A percentile compares a stretch with the other conserved stretches of the same genome.
Conservation (phyloP, 2,329 filamentous ascomycete species). For the Tolypocladium inflatum region DNA sequence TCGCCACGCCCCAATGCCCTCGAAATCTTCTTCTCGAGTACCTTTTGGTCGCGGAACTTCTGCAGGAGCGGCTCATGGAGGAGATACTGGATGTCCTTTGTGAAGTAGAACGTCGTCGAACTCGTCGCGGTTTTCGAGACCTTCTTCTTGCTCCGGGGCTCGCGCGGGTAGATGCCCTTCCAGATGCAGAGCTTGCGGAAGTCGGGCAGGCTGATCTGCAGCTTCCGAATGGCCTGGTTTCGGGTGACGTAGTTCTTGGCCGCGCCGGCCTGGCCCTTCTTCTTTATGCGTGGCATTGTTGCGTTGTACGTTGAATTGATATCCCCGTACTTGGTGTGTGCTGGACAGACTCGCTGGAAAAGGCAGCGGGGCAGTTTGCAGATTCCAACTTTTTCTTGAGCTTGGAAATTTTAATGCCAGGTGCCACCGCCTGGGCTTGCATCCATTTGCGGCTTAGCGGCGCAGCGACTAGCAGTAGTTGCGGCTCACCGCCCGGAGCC, state of each 20-base stretch:
- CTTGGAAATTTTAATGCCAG: slow-evolving; percentile 24
- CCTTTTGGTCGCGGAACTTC: slow-evolving; percentile 96
- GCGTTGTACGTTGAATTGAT: slow-evolving; percentile 6
- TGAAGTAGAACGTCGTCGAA: slow-evolving; percentile 83
- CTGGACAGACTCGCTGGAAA: slow-evolving; percentile 9
- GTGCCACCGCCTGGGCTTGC: slow-evolving; percentile 14
- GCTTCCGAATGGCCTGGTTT: slow-evolving; percentile 93
- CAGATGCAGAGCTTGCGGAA: slow-evolving; percentile 98
- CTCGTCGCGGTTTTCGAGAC: slow-evolving; percentile 82
- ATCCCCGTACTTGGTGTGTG: slow-evolving; percentile 6
- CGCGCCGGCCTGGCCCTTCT: slow-evolving; percentile 84
- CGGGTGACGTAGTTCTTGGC: slow-evolving; percentile 98
- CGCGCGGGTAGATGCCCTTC: slow-evolving; percentile 97
- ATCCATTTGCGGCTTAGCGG: slow-evolving; percentile 7
- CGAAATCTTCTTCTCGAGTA: slow-evolving; percentile 94
- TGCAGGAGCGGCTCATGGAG: slow-evolving; percentile 89
- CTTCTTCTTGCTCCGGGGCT: slow-evolving; percentile 96
- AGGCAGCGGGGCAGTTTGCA: slow-evolving; percentile 23
- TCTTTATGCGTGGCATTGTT: slow-evolving; percentile 71
- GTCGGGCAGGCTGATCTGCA: slow-evolving; percentile 93
- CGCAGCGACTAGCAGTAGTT: background rate
- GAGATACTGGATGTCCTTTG: slow-evolving; percentile 97
- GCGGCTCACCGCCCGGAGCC: slow-evolving; percentile 14
- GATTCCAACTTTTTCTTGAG: slow-evolving; percentile 18
- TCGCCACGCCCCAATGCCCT: slow-evolving; percentile 87